Percentiles rank a stretch among this genome's conserved stretches.
These are phyloP conservation scores for Aspergillus cavernicola DNA, from an alignment of 495 filamentous ascomycete species.

Conservation along the genomic window DNA sequence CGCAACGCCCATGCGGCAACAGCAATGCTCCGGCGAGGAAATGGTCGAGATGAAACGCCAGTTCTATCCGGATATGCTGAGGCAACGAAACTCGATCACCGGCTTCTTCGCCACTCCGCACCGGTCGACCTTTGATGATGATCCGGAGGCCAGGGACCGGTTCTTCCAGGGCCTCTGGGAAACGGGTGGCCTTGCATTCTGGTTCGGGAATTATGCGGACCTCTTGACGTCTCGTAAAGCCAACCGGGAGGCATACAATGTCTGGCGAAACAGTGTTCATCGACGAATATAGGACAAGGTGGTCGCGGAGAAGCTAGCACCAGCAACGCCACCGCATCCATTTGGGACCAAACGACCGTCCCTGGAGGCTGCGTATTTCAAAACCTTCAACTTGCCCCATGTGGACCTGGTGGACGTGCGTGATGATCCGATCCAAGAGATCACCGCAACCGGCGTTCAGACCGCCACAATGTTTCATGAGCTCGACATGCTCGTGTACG, in stretches of 20 bases:
- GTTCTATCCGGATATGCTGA: neutral
- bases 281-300: slow-evolving; percentile 24
- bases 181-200: neutral
- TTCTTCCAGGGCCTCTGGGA: neutral
- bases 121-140: neutral
- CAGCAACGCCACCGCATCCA: slow-evolving; percentile 20
- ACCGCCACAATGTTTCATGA: slow-evolving; percentile 20
- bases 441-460: slow-evolving; percentile 6
- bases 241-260: neutral
- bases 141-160: neutral
- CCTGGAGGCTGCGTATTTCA: slow-evolving; percentile 32
- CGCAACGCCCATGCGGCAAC: slow-evolving; percentile 42
- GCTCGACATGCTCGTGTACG: slow-evolving; percentile 40
- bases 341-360: slow-evolving; percentile 29
- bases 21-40: slow-evolving; percentile 34
- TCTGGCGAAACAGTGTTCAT: slow-evolving; percentile 21
- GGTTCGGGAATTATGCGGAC: neutral
- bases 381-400: slow-evolving; percentile 32
- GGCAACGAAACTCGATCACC: neutral
- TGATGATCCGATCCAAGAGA: neutral
- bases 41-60: slow-evolving; percentile 14
- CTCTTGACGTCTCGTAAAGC: neutral
- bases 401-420: slow-evolving; percentile 31
- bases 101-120: neutral
- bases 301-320: slow-evolving; percentile 28